These are phyloP conservation scores for Pythium dissotocum DNA, from an alignment of 352 stramenopile genomes.

Conservation along the genomic window DNA sequence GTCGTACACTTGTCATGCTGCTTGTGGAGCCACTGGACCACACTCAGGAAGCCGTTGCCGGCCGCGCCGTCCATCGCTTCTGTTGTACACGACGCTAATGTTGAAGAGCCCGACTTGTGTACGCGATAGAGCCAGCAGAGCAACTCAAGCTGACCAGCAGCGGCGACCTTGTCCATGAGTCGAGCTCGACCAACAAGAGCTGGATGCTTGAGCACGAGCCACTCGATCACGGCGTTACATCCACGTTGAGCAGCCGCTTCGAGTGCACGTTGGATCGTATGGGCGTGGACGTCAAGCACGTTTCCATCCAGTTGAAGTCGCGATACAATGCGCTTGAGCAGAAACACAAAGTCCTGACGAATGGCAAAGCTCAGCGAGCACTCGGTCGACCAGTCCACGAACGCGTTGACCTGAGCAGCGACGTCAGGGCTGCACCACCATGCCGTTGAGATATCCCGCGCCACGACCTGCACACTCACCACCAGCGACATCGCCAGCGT, in stretches of 20 bases:
- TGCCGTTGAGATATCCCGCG: conserved; percentile 11
- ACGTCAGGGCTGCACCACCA: conserved; percentile 9
- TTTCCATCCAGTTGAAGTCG: neutral
- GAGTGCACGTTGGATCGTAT: neutral
- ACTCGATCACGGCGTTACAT: neutral
- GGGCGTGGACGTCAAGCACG: neutral
- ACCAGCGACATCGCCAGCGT: conserved; percentile 9
- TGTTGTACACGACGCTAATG: neutral
- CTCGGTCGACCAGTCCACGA: neutral
- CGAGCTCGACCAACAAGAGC: neutral
- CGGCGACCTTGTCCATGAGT: conserved; percentile 10
- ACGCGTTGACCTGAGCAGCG: neutral
- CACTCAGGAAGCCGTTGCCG: neutral
- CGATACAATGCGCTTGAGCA: neutral
- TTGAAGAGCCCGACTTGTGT: neutral
- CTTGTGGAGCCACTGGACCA: conserved; percentile 6
- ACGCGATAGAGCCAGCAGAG: conserved; percentile 7
- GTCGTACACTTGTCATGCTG: neutral
- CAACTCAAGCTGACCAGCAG: neutral
- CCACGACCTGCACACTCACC: conserved; percentile 1
- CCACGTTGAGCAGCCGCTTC: neutral
- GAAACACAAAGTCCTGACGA: neutral
- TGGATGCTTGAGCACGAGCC: neutral
- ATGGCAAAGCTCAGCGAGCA: conserved; percentile 2
- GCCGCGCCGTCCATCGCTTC: neutral